Base-by-base conservation (phyloP, 192 early-diverging fungal genomes). In the Coemansia aciculifera region DNA sequence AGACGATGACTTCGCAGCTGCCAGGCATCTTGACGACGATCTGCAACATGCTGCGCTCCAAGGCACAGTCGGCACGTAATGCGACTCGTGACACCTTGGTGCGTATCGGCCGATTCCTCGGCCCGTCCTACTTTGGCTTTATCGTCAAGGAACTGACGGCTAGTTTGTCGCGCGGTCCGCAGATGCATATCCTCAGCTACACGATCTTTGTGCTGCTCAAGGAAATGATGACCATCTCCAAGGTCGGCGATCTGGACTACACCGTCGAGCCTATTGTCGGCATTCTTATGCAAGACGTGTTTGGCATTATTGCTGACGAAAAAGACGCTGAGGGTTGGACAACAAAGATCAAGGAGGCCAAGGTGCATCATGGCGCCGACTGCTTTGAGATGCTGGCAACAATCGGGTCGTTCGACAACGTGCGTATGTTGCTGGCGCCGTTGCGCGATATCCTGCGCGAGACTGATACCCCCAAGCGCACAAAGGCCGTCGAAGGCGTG, bases 161-260 rank as follows among this genome's bases (percentile, higher is more conserved):
- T 17, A 89, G 90, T 21, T 74, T 99, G 52, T 83, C 86, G 29
- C 85, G 92, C 6, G 98, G 97, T 44, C 92, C 94, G 66, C 92
- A 96, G 66, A 84, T 93, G 36, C 97, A 99, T 76, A 93, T 99
- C 13, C 88, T 99, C n/a, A 94, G 92, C 43, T 98, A 89, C 78
- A 98, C 97, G 1, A 66, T 97, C 56, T 91, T 98, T 68, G 79
- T 90, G 4, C 75, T 99, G 72, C 72, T 98, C n/a, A 81, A 81
- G 23, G 88, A 88, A 51, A 80, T 95, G 39, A 68, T 87, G 24
- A 81, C 85, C 19, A 84, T 74, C 5, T 34, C 89, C 19, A 66
- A 83, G 19, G 85, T 90, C 2, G 93, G 93, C 27, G 86, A 88
- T 4, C 71, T 98, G 24, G 95, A 99, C 74, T 86, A 89, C 57